phyloP scores from a whole-genome alignment of 1,139 yeast species.

The Geotrichum fermentans region DNA sequence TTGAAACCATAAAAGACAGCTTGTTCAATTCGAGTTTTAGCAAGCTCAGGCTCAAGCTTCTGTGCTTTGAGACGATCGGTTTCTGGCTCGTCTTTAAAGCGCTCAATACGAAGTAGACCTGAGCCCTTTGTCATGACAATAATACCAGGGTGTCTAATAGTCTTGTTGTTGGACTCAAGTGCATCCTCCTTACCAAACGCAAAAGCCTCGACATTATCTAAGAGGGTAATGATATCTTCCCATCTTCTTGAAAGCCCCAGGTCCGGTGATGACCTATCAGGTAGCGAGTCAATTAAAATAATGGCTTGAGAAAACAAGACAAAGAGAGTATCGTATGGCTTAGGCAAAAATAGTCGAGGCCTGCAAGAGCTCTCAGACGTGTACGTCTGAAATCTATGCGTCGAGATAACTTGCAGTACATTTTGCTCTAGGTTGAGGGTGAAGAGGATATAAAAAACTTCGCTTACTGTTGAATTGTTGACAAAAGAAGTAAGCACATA shows the following conservation, averaged over 20 bases:
- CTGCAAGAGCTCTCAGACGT: slow-evolving; percentile 35
- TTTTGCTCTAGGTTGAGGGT: slow-evolving; percentile 53
- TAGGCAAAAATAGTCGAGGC: slow-evolving; percentile 57
- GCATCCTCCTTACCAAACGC: slow-evolving; percentile 57
- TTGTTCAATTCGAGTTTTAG: slow-evolving; percentile 74
- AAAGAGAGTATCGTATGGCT: slow-evolving; percentile 59
- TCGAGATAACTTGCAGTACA: slow-evolving; percentile 55
- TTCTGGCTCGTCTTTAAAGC: slow-evolving; percentile 29
- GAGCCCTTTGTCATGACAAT: slow-evolving; percentile 53
- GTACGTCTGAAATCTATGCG: slow-evolving; percentile 51
- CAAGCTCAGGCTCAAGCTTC: slow-evolving; percentile 38
- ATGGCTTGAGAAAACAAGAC: slow-evolving; percentile 58
- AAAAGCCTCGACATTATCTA: slow-evolving; percentile 49
- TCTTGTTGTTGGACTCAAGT: slow-evolving; percentile 24
- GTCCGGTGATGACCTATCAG: slow-evolving; percentile 37
- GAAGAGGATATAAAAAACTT: slow-evolving; percentile 45
- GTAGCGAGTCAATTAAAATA: slow-evolving; percentile 59
- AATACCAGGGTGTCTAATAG: slow-evolving; percentile 42
- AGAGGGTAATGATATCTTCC: slow-evolving; percentile 70
- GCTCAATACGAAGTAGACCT: slow-evolving; percentile 62
- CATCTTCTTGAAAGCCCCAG: slow-evolving; percentile 51
- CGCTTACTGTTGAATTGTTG: slow-evolving; percentile 25
- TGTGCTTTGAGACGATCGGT: slow-evolving; percentile 12
- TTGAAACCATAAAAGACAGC: slow-evolving; percentile 59
- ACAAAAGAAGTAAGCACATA: slow-evolving; percentile 48